Conservation (phyloP, 2,329 filamentous ascomycete genomes). For the Cladosporium sp. region DNA sequence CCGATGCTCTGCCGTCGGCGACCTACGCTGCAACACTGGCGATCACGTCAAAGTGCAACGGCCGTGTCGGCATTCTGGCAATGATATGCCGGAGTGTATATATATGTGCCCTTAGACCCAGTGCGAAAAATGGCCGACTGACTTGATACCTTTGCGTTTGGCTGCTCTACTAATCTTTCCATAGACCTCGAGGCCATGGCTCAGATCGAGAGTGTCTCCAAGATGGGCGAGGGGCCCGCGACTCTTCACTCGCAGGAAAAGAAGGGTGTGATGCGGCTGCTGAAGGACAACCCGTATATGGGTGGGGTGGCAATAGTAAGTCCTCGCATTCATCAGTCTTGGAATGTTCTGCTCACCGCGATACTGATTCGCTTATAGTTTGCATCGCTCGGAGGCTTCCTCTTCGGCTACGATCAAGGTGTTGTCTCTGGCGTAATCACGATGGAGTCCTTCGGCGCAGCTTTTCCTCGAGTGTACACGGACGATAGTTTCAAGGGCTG, state of each 20-base stretch:
- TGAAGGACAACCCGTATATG: constrained; percentile 1
- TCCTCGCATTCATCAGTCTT: not conserved
- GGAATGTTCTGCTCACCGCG: no score
- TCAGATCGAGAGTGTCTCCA: not conserved
- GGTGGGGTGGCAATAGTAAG: constrained; percentile 1
- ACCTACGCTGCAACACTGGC: no score
- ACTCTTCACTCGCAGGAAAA: not conserved
- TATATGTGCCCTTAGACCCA: no score
- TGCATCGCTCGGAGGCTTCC: constrained; percentile 1
- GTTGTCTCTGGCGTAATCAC: constrained; percentile 4
- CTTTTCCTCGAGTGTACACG: not conserved
- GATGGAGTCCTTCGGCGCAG: constrained; percentile 2
- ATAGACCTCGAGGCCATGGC: not conserved
- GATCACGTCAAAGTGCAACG: no score
- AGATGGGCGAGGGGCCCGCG: not conserved
- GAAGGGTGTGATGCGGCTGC: not conserved
- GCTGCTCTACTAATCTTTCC: no score
- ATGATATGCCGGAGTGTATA: no score
- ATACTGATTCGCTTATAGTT: not conserved
- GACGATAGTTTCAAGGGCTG: constrained; percentile 3
- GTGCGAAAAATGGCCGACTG: no score
- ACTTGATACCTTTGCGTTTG: no score
- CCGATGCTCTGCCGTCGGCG: no score
- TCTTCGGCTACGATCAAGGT: constrained; percentile 10
- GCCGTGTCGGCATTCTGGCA: no score